Evolutionary conservation across 2,329 filamentous ascomycete species (phyloP), one percentile per base, ranked within the genome.

Genomic region (Pseudogymnoascus sp.): DNA sequence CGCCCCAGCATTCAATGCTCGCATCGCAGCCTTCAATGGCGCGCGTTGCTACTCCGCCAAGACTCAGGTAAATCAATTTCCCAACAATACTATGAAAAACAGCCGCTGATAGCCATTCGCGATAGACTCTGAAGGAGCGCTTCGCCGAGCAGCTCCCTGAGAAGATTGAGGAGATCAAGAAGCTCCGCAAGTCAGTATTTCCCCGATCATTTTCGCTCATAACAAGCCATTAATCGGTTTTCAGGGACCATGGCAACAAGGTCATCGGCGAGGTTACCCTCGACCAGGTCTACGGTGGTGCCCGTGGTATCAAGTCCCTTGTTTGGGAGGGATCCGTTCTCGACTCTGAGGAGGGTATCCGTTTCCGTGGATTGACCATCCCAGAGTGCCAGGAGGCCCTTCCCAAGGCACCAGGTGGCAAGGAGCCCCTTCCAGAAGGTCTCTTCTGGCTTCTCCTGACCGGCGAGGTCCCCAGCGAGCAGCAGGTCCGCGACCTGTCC

Each of bases 391-490:
- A 97, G 84, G 82, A 97, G 79, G 81, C 96, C 72, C 91, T 99
- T 63, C 94, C 94, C 78, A 97, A 96, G 84, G 94, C 93, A 66
- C 91, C 92, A 67, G 94, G 94, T 73, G 94, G 94, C 81, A 85
- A 92, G 77, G 93, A 99, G 84, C 94, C 94, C 74, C 87, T 99
- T 62, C 94, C 94, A 64, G 94, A 99, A 85, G 92, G 93, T 85
- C 92, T 99, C 76, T 99, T 99, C 89, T 99, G 94, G 94, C 89
- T 99, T 71, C 90, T 99, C 75, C 79, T 99, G 78, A 99, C 94
- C 67, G 94, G 94, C 70, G 94, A 99, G 85, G 90, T 99, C 69
- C 94, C 94, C 71, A 89, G 87, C 69, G 94, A 97, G 84, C 90
- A 97, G 83, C 94, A 99, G 84, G 94, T 97, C 73, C 92, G 92